These are phyloP conservation scores for Exobasidium cylindrosporum DNA, from an alignment of 1,284 basidiomycete species.

Conservation along the genomic window DNA sequence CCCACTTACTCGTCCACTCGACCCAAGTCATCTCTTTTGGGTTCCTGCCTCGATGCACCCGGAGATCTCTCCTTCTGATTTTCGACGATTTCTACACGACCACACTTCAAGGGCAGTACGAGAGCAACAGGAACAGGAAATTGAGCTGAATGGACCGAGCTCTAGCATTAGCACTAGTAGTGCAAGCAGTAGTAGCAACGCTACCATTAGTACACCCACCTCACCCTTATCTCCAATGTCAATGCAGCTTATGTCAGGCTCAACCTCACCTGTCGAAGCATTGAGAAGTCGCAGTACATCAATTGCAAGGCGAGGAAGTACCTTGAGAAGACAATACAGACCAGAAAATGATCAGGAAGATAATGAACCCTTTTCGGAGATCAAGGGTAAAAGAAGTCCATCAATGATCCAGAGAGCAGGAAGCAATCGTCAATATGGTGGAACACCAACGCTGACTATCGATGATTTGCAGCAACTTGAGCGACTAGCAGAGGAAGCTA, in stretches of 20 bases:
- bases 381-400: background rate
- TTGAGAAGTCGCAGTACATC: constrained; percentile 39
- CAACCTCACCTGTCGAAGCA: constrained; percentile 21
- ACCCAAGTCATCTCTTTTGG: constrained; percentile 75
- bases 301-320: constrained; percentile 43
- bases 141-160: background rate
- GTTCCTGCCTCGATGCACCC: constrained; percentile 93
- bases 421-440: background rate
- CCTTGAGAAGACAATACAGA: constrained; percentile 59
- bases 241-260: constrained; percentile 9
- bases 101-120: constrained; percentile 64
- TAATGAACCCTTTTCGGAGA: constrained; percentile 38
- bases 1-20: constrained; percentile 24
- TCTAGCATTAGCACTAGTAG: background rate
- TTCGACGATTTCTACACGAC: constrained; percentile 88
- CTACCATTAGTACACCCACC: background rate
- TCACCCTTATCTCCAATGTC: background rate
- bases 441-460: constrained; percentile 70
- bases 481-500: constrained; percentile 75
- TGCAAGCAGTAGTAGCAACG: background rate
- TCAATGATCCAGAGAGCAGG: background rate
- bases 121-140: constrained; percentile 23
- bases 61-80: constrained; percentile 93
- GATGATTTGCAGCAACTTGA: constrained; percentile 88
- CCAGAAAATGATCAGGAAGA: constrained; percentile 70